These are phyloP conservation scores for Botrytis tulipae DNA, from an alignment of 2,329 filamentous ascomycete species.

Conservation along the genomic window DNA sequence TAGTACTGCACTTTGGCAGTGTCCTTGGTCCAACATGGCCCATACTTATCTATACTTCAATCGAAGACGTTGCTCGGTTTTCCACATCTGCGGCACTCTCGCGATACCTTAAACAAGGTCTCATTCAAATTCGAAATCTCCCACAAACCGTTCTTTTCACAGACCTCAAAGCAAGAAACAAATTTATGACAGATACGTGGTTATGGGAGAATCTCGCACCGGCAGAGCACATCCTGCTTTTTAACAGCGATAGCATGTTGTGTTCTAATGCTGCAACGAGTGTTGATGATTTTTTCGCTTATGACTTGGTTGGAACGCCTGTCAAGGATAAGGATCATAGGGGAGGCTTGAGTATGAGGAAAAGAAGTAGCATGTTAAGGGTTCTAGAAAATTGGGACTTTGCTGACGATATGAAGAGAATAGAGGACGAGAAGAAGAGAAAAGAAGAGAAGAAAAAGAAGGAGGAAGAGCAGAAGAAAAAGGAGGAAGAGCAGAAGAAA, in stretches of 20 bases:
- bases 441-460: background rate
- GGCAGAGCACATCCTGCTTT: conserved; percentile 39
- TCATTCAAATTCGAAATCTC: conserved; percentile 43
- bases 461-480: background rate
- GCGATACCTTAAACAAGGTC: conserved; percentile 39
- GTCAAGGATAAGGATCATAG: conserved; percentile 38
- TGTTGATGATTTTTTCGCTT: conserved; percentile 40
- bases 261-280: conserved; percentile 39
- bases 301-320: conserved; percentile 42
- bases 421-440: background rate
- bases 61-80: conserved; percentile 32
- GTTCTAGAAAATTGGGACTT: conserved; percentile 36
- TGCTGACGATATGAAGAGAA: conserved; percentile 27
- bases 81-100: conserved; percentile 41
- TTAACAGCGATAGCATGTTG: conserved; percentile 41
- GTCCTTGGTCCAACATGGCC: conserved; percentile 47
- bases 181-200: conserved; percentile 39
- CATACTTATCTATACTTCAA: conserved; percentile 45
- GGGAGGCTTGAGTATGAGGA: conserved; percentile 42
- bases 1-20: conserved; percentile 43
- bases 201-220: conserved; percentile 40
- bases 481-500: conserved; percentile 33
- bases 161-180: conserved; percentile 33
- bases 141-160: conserved; percentile 41
- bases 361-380: conserved; percentile 39